phyloP scores from a whole-genome alignment of 371 early-diverging fungal genomes.

The Blastocladiella emersonii region DNA sequence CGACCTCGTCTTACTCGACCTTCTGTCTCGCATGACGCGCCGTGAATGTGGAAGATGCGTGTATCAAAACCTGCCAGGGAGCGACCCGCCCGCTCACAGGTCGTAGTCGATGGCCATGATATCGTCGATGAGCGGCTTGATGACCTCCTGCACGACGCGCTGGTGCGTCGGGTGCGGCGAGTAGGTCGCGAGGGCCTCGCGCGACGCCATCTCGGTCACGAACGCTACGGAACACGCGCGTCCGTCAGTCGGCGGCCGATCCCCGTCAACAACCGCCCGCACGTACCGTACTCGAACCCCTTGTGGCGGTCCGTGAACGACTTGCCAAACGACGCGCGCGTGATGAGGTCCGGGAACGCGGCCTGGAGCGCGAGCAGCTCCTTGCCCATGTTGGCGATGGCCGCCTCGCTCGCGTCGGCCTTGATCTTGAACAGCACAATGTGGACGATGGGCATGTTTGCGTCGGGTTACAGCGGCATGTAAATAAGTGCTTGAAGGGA shows the following conservation, averaged over 20 bases:
- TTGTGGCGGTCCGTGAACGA: slow-evolving; percentile 6
- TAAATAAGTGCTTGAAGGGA: no score
- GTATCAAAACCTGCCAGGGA: no score
- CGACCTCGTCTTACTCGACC: no score
- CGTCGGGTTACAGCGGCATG: no score
- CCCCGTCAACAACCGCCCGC: neutral
- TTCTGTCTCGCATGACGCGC: no score
- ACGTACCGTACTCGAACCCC: slow-evolving; percentile 5
- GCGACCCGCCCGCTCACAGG: no score
- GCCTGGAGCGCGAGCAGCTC: slow-evolving; percentile 3
- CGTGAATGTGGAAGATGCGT: no score
- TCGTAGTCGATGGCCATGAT: slow-evolving; percentile 1
- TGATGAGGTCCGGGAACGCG: slow-evolving; percentile 3
- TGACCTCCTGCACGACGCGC: neutral
- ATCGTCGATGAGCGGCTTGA: neutral
- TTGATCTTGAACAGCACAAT: slow-evolving; percentile 9
- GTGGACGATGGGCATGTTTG: slow-evolving; percentile 6
- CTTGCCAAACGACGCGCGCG: slow-evolving; percentile 1
- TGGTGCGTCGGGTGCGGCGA: neutral
- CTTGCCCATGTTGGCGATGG: neutral
- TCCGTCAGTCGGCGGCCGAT: neutral
- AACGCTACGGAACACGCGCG: neutral
- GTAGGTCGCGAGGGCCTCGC: slow-evolving; percentile 1
- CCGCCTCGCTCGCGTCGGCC: neutral
- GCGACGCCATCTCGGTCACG: neutral